phyloP scores from a whole-genome alignment of 192 early-diverging fungal genomes.

The Powellomyces hirtus region DNA sequence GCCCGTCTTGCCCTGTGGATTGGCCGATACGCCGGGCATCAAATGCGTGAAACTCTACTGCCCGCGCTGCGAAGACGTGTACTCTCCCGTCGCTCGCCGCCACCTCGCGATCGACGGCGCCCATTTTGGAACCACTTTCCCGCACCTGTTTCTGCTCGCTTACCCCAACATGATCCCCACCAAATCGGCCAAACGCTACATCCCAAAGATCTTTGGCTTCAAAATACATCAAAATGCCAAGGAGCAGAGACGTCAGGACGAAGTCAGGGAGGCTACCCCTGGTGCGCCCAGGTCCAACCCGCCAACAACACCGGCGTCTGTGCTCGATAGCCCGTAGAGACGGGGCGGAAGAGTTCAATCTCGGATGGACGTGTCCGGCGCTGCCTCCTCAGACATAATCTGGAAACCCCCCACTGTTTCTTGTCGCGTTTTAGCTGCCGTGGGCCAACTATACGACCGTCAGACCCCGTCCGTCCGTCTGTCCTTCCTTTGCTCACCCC shows the following conservation, averaged over 20 bases:
- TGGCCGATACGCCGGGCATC: constrained; percentile 80
- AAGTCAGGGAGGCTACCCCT: constrained; percentile 58
- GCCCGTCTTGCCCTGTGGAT: constrained; percentile 84
- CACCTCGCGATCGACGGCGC: constrained; percentile 91
- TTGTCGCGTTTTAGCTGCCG: no score
- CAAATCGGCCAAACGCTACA: constrained; percentile 78
- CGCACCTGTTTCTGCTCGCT: constrained; percentile 93
- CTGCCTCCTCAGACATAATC: no score
- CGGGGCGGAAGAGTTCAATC: no score
- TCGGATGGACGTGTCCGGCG: no score
- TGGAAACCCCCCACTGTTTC: no score
- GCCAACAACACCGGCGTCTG: no score
- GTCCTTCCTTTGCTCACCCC: no score
- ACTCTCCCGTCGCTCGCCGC: constrained; percentile 83
- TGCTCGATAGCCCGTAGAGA: no score
- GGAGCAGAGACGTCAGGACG: constrained; percentile 90
- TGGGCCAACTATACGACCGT: no score
- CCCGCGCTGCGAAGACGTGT: constrained; percentile 94
- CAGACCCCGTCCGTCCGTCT: no score
- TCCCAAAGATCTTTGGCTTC: constrained; percentile 99
- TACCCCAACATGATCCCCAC: constrained; percentile 79
- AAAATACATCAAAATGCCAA: constrained; percentile 83
- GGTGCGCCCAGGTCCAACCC: neutral
- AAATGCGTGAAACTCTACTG: constrained; percentile 95
- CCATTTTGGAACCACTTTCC: constrained; percentile 94